Evolutionary conservation across 129 eudicot species (phyloP).

Genomic region (Artemisia tridentata): DNA sequence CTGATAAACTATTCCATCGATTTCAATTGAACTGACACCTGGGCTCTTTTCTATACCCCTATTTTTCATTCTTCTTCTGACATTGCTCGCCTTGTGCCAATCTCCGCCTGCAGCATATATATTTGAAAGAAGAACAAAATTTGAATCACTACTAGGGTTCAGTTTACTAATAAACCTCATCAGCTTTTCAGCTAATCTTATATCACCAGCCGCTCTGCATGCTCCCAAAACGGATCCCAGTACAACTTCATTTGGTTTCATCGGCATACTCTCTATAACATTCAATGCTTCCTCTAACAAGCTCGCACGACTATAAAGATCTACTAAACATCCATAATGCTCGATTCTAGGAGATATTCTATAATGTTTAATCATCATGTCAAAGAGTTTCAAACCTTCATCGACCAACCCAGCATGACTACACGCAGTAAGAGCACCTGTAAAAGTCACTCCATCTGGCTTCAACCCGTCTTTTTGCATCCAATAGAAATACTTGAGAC

Average conservation of each 20-base stretch:
- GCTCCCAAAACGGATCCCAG: constrained; percentile 68
- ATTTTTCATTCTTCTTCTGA: too few species aligned
- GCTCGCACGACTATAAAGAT: constrained; percentile 69
- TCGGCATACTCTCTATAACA: constrained; percentile 59
- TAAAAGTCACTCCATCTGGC: constrained; percentile 58
- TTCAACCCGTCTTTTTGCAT: constrained; percentile 46
- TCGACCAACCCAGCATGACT: constrained; percentile 62
- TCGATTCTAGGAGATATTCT: constrained; percentile 42
- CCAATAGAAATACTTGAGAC: constrained; percentile 41
- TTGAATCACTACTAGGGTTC: too few species aligned
- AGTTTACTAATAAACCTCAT: too few species aligned
- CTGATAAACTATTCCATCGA: too few species aligned
- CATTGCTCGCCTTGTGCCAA: too few species aligned
- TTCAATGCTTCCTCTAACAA: constrained; percentile 63
- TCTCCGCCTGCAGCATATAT: too few species aligned
- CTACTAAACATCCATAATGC: constrained; percentile 63
- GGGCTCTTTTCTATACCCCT: too few species aligned
- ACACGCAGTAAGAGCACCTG: constrained; percentile 66
- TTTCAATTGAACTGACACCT: too few species aligned
- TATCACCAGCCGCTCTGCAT: constrained; percentile 29
- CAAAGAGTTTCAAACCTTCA: constrained; percentile 53
- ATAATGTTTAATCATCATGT: constrained; percentile 34
- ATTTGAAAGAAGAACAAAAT: too few species aligned
- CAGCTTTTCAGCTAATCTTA: too few species aligned
- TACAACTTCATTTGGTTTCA: constrained; percentile 62